phyloP scores from a whole-genome alignment of 2,329 filamentous ascomycete genomes.

The Alternaria arborescens region DNA sequence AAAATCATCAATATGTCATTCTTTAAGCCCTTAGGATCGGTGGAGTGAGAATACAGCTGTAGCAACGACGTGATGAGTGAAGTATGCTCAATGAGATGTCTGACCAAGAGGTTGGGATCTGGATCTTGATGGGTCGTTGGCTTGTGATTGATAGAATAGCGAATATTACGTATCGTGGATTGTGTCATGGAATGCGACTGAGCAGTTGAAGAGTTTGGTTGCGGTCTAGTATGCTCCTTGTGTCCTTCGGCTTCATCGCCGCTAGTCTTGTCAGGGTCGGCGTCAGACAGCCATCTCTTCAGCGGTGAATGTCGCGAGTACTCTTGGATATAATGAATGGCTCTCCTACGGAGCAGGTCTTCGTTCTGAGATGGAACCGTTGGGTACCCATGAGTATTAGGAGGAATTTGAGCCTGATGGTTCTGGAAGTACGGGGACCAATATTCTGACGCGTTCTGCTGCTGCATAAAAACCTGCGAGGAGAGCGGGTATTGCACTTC shows the following conservation, averaged over 20 bases:
- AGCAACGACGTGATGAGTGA: conserved; percentile 28
- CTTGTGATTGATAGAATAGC: conserved; percentile 1
- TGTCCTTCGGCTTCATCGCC: conserved; percentile 9
- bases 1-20: conserved; percentile 33
- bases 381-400: neutral
- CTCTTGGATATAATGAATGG: conserved; percentile 23
- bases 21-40: conserved; percentile 20
- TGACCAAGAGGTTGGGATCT: conserved; percentile 15
- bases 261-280: conserved; percentile 15
- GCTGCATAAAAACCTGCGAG: conserved; percentile 9
- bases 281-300: conserved; percentile 18
- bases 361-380: conserved; percentile 14
- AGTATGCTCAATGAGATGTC: conserved; percentile 25
- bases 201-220: neutral
- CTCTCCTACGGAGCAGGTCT: conserved; percentile 25
- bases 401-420: neutral
- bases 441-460: neutral
- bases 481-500: conserved; percentile 7
- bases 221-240: neutral
- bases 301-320: conserved; percentile 14
- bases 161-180: neutral
- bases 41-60: conserved; percentile 25
- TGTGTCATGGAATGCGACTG: neutral
- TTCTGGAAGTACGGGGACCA: conserved; percentile 6
- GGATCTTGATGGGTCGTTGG: conserved; percentile 10